Evolutionary conservation across 2,329 filamentous ascomycete genomes (phyloP), one percentile per base, ranked within the genome.

Genomic region (Verticillium nubilum): DNA sequence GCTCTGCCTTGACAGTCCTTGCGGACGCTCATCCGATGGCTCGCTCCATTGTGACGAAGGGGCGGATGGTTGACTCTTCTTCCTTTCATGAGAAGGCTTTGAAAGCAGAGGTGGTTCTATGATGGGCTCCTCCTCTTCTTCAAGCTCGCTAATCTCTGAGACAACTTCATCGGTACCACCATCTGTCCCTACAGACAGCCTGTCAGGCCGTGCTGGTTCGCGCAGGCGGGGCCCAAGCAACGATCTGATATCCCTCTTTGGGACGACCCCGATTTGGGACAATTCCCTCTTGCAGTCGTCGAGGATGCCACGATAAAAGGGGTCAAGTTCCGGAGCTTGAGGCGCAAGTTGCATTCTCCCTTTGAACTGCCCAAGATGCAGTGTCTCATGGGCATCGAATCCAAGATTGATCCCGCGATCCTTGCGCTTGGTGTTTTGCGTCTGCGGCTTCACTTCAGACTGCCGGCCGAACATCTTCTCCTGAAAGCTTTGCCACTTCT

Each of bases 401-500:
- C 77, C 77, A 15, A 88, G 74, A 57, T 83, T 79, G 47, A 84
- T 77, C 5, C 80, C 78, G 25, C 70, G 78, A n/a, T 68, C 69
- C 15, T 29, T 50, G 15, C 19, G 35, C n/a, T 52, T 33, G 25
- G 25, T 9, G 5, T 15, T 5, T 19, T 53, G 12, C 17, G 26
- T 25, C 27, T 5, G 52, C 37, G 59, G 63, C 27, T 61, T 70
- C 58, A 61, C 27, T 68, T 67, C 58, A 57, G 60, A 35, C 27
- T 64, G 62, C 19, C 73, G 69, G 1, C 76, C 74, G 25, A 81
- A 79, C 61, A 81, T 72, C 19, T 73, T 74, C 64, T 78, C 74
- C 62, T 83, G 78, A 62, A 92, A 91, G n/a, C 78, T 79, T 65
- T 88, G 82, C 92, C 92, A 96, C 70, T 82, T 86, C 57, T 84